phyloP scores from a whole-genome alignment of 805 yeast species.

The Pichia californica region DNA sequence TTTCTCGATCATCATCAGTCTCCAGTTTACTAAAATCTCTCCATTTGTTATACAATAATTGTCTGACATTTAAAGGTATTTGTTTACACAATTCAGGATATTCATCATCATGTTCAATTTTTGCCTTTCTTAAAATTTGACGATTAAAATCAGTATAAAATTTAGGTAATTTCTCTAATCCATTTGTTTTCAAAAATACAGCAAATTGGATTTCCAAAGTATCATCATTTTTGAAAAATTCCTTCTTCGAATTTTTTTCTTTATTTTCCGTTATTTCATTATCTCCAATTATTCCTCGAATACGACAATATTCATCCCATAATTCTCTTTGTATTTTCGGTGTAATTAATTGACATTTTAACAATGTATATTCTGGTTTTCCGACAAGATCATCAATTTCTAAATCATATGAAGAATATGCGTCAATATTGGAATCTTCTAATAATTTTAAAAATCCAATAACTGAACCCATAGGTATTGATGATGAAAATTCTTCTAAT shows the following conservation, averaged over 20 bases:
- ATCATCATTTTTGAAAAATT: not conserved
- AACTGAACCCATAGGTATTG: not conserved
- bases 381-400: conserved; percentile 16
- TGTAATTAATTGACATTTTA: conserved; percentile 10
- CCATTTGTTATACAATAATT: not conserved
- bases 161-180: conserved; percentile 11
- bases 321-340: conserved; percentile 12
- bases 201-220: conserved; percentile 11
- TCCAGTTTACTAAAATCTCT: not conserved
- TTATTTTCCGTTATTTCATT: not conserved
- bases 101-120: not conserved
- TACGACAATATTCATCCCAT: conserved; percentile 11
- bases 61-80: not conserved
- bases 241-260: not conserved
- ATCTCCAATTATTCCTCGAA: not conserved
- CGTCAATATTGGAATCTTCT: conserved; percentile 5
- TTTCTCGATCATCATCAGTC: not conserved
- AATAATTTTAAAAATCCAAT: conserved; percentile 10
- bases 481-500: too few relatives aligned
- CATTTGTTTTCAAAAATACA: conserved; percentile 4
- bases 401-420: conserved; percentile 16
- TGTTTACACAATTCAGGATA: not conserved
- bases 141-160: conserved; percentile 22
- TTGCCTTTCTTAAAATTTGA: not conserved
- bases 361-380: conserved; percentile 19